A percentile compares a stretch with the other conserved stretches of the same genome.
These are phyloP conservation scores for Lyophyllum semitale DNA, from an alignment of 768 basidiomycete genomes.

Conservation along the genomic window DNA sequence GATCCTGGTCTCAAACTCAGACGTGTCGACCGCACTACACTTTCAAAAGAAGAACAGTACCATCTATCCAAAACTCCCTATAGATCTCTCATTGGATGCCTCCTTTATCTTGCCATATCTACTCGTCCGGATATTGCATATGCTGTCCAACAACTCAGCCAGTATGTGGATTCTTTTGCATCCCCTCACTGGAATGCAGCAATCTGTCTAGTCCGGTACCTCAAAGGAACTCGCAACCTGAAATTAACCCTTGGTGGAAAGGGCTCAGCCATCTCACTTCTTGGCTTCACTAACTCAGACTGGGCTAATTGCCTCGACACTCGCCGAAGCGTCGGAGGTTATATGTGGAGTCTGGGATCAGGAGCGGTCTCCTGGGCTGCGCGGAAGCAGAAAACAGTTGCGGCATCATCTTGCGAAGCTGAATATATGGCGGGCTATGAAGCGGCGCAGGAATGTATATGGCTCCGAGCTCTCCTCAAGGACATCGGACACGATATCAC, in stretches of 20 bases:
- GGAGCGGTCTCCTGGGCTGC: constrained; percentile 2
- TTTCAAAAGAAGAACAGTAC: too few species aligned
- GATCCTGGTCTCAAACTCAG: too few species aligned
- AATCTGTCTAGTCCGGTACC: constrained; percentile 1
- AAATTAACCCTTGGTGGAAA: background rate
- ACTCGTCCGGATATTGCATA: background rate
- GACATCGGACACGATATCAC: background rate
- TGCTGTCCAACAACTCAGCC: background rate
- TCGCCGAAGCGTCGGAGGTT: background rate
- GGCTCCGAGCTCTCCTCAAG: background rate
- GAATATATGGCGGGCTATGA: constrained; percentile 12
- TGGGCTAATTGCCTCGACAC: constrained; percentile 1
- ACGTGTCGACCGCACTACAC: too few species aligned
- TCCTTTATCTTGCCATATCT: too few species aligned
- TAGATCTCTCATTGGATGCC: too few species aligned
- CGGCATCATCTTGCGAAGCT: constrained; percentile 1
- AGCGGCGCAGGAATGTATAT: background rate
- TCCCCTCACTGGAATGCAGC: constrained; percentile 4
- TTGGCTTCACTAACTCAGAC: constrained; percentile 4
- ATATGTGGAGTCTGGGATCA: background rate
- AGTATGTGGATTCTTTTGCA: background rate
- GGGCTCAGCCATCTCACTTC: background rate
- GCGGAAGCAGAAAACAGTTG: constrained; percentile 7
- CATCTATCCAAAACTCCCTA: too few species aligned
- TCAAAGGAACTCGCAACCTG: background rate